Conservation (phyloP, 352 stramenopile genomes). For the Phytophthora hibernalis region DNA sequence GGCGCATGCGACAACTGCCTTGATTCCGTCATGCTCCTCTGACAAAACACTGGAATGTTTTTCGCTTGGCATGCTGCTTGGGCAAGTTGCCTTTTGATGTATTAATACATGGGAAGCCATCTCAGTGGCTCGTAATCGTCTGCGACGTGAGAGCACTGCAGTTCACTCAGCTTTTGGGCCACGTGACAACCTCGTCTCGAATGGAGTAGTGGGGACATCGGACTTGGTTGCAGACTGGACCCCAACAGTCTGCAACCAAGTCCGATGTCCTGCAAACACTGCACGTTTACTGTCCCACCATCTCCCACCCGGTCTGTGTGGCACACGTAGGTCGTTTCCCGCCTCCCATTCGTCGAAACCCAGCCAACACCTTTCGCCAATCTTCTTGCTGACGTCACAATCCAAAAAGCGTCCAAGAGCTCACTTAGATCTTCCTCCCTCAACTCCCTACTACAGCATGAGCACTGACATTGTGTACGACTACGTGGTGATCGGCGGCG, state of each 20-base stretch:
- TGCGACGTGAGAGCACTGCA: constrained; percentile 7
- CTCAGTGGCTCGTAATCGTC: neutral
- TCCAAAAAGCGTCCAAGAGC: constrained; percentile 25
- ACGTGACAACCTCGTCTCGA: no score
- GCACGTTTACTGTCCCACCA: neutral
- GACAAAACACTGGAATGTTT: neutral
- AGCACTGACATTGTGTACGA: constrained; percentile 80
- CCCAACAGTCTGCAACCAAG: neutral
- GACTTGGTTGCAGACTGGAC: no score
- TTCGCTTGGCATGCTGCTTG: neutral
- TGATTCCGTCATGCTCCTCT: neutral
- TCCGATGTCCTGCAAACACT: constrained; percentile 4
- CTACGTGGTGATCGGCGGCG: constrained; percentile 93
- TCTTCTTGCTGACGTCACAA: constrained; percentile 26
- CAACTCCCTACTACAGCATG: constrained; percentile 18
- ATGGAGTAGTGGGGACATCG: no score
- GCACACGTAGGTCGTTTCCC: constrained; percentile 4
- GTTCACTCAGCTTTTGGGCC: neutral
- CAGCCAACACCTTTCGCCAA: neutral
- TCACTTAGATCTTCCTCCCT: neutral
- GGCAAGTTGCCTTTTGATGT: constrained; percentile 9
- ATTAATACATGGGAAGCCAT: no score
- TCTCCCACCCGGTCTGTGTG: neutral
- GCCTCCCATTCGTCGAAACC: constrained; percentile 18
- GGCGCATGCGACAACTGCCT: neutral